Conservation (phyloP, 371 early-diverging fungal species). For the Apophysomyces sp. region DNA sequence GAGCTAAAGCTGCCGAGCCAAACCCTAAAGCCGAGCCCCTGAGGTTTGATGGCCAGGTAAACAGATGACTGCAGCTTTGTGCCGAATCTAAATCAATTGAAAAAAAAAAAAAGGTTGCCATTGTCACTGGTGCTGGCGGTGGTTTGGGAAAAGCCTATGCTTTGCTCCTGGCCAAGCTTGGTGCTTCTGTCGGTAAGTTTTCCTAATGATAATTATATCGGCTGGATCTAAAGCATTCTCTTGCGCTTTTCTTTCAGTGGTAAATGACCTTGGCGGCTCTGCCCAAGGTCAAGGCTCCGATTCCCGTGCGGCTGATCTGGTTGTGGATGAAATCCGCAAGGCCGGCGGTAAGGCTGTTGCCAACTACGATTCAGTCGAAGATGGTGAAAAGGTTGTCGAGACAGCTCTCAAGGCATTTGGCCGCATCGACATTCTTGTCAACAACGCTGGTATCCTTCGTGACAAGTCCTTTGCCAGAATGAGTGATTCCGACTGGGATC, state of each 20-base stretch:
- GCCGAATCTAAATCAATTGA: too few relatives aligned
- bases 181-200: slow-evolving; percentile 61
- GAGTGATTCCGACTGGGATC: slow-evolving; percentile 96
- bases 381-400: slow-evolving; percentile 96
- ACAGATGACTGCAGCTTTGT: not conserved
- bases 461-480: slow-evolving; percentile 95
- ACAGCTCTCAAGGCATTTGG: slow-evolving; percentile 96
- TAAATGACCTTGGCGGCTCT: slow-evolving; percentile 87
- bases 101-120: slow-evolving; percentile 56
- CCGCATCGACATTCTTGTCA: slow-evolving; percentile 92
- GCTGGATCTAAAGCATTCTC: not conserved
- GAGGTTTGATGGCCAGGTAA: slow-evolving; percentile 73
- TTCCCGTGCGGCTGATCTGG: slow-evolving; percentile 89
- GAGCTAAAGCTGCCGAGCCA: slow-evolving; percentile 65
- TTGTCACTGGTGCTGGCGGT: slow-evolving; percentile 93
- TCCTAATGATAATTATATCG: not conserved
- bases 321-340: slow-evolving; percentile 90
- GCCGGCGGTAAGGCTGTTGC: slow-evolving; percentile 97
- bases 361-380: slow-evolving; percentile 97
- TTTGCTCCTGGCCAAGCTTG: slow-evolving; percentile 75
- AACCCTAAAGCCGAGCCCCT: slow-evolving; percentile 63
- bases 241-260: slow-evolving; percentile 54
- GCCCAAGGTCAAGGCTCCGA: slow-evolving; percentile 60
- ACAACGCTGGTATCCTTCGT: slow-evolving; percentile 97
- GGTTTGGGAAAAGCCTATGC: slow-evolving; percentile 93